A percentile compares a stretch with the other conserved stretches of the same genome.
Evolutionary conservation across 306 rosid genomes (phyloP).

Genomic region (Fragaria nilgerrensis): DNA sequence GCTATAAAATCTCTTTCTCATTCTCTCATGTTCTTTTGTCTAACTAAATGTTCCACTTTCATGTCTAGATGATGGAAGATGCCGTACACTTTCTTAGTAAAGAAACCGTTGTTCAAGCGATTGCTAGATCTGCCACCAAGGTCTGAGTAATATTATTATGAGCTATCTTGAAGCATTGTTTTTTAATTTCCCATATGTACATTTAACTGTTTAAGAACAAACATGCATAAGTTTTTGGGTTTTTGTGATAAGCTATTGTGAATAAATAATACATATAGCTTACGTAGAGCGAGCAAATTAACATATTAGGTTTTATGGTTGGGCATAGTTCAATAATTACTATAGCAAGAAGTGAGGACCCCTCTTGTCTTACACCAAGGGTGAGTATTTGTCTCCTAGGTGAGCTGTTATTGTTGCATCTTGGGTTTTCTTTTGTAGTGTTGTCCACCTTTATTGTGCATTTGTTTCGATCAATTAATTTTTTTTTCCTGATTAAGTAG

Average conservation of each 20-base stretch:
- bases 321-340: background rate
- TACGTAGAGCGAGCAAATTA: background rate
- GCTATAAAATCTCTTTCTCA: background rate
- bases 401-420: background rate
- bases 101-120: slow-evolving; percentile 93
- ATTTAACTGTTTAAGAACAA: background rate
- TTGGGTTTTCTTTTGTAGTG: background rate
- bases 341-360: background rate
- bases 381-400: background rate
- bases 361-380: background rate
- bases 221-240: background rate
- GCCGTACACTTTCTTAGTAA: slow-evolving; percentile 94
- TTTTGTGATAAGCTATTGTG: background rate
- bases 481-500: background rate
- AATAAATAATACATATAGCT: background rate
- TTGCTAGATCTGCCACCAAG: slow-evolving; percentile 97
- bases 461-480: background rate
- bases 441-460: background rate
- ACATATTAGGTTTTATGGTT: background rate
- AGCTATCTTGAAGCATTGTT: background rate
- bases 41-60: slow-evolving; percentile 24
- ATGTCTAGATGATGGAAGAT: slow-evolving; percentile 89
- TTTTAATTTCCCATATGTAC: background rate
- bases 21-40: background rate
- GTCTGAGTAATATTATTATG: slow-evolving; percentile 35